Conservation (phyloP, 2,329 filamentous ascomycete species). For the Ophiostoma australiae region DNA sequence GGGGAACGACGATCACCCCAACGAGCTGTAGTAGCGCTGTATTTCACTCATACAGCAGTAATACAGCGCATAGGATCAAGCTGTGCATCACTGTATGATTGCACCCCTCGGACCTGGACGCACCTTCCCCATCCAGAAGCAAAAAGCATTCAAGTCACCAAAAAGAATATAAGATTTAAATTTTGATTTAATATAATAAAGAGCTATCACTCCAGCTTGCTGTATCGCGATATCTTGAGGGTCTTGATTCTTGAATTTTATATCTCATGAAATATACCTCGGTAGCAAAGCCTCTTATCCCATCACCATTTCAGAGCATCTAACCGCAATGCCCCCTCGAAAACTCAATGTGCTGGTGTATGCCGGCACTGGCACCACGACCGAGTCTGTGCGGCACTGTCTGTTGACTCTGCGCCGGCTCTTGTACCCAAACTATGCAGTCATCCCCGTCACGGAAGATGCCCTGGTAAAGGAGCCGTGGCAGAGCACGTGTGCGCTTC, state of each 20-base stretch:
- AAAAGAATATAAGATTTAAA: neutral
- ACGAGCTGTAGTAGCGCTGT: neutral
- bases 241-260: neutral
- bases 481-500: constrained; percentile 76
- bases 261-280: no score
- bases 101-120: neutral
- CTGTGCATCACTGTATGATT: no score
- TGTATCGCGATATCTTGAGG: neutral
- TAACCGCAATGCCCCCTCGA: constrained; percentile 53
- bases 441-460: constrained; percentile 74
- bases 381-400: constrained; percentile 85
- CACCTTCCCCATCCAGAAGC: neutral
- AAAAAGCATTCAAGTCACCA: neutral
- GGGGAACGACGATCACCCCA: neutral
- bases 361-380: constrained; percentile 74
- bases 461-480: constrained; percentile 88
- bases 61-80: neutral
- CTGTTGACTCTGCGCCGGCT: constrained; percentile 80
- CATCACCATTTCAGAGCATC: no score
- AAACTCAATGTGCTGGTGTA: constrained; percentile 92
- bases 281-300: no score
- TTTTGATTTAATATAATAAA: neutral
- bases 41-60: neutral
- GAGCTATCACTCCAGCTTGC: neutral
- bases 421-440: constrained; percentile 85